phyloP scores from a whole-genome alignment of 805 yeast genomes.

The Nematodospora valgi region DNA sequence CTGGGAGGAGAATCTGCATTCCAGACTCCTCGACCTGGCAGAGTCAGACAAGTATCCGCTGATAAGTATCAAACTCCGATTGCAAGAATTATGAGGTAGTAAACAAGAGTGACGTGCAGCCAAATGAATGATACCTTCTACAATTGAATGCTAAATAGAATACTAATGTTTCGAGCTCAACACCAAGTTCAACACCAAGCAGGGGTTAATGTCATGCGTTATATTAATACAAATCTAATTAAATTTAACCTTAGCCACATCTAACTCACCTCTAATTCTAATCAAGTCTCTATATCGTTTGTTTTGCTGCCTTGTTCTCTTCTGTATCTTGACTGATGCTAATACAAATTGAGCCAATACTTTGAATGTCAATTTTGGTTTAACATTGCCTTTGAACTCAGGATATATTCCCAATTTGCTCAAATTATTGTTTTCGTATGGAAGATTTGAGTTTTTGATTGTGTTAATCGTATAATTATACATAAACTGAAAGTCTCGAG shows the following conservation, averaged over 20 bases:
- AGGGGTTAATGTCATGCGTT: no score
- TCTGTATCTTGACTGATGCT: slow-evolving; percentile 31
- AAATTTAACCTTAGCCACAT: slow-evolving; percentile 20
- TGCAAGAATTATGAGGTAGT: slow-evolving; percentile 31
- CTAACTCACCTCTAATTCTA: slow-evolving; percentile 29
- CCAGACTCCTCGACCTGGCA: slow-evolving; percentile 39
- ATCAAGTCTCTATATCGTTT: slow-evolving; percentile 21
- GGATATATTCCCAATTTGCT: slow-evolving; percentile 33
- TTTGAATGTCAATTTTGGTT: slow-evolving; percentile 23
- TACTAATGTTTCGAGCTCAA: not conserved
- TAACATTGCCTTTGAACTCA: slow-evolving; percentile 17
- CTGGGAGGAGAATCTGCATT: slow-evolving; percentile 14
- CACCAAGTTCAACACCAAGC: not conserved
- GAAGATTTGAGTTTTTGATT: slow-evolving; percentile 26
- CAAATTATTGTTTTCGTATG: slow-evolving; percentile 26
- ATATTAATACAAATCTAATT: slow-evolving; percentile 2
- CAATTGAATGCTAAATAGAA: not conserved
- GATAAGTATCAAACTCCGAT: slow-evolving; percentile 44
- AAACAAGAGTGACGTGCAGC: no score
- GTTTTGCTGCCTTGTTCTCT: slow-evolving; percentile 25
- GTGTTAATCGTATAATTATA: slow-evolving; percentile 28
- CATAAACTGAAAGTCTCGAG: slow-evolving; percentile 34
- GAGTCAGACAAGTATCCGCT: slow-evolving; percentile 36
- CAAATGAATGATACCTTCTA: slow-evolving; percentile 7
- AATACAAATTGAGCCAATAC: slow-evolving; percentile 36